Conservation (phyloP, 305 asterid species). For the Fraxinus baroniana region DNA sequence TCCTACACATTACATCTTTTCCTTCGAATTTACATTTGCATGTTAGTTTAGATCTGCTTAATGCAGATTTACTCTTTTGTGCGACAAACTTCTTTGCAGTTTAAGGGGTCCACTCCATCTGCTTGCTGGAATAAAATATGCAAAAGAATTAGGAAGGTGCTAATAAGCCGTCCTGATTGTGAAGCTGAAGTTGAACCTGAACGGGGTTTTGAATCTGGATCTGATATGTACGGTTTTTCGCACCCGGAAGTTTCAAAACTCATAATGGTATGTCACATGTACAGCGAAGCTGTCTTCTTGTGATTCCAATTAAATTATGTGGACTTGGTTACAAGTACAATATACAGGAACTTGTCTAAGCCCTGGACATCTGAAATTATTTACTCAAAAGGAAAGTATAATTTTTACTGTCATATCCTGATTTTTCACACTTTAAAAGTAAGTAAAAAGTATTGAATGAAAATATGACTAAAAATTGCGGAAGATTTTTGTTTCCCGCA, state of each 20-base stretch:
- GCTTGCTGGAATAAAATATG: slow-evolving; percentile 88
- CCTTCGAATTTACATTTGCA: not conserved
- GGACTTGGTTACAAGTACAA: slow-evolving; percentile 1
- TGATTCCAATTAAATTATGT: slow-evolving; percentile 14
- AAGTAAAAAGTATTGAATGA: not conserved
- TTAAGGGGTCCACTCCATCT: slow-evolving; percentile 76
- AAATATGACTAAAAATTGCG: not conserved
- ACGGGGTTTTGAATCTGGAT: slow-evolving; percentile 64
- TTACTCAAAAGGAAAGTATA: not conserved
- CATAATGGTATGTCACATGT: slow-evolving; percentile 54
- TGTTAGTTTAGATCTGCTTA: slow-evolving; percentile 3
- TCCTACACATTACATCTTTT: not conserved
- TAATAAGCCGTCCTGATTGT: slow-evolving; percentile 41
- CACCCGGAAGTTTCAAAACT: slow-evolving; percentile 73
- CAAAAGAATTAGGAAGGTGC: slow-evolving; percentile 60
- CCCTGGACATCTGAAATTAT: not conserved
- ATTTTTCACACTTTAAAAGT: not conserved
- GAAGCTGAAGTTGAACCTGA: slow-evolving; percentile 41
- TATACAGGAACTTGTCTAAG: not conserved
- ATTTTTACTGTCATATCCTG: not conserved
- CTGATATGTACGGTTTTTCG: slow-evolving; percentile 81
- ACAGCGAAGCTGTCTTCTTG: slow-evolving; percentile 19
- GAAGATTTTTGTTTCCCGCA: not conserved
- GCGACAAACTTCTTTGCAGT: slow-evolving; percentile 46
- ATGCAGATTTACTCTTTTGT: slow-evolving; percentile 15